phyloP scores from a whole-genome alignment of 352 stramenopile species.

The Phytophthora capsici region DNA sequence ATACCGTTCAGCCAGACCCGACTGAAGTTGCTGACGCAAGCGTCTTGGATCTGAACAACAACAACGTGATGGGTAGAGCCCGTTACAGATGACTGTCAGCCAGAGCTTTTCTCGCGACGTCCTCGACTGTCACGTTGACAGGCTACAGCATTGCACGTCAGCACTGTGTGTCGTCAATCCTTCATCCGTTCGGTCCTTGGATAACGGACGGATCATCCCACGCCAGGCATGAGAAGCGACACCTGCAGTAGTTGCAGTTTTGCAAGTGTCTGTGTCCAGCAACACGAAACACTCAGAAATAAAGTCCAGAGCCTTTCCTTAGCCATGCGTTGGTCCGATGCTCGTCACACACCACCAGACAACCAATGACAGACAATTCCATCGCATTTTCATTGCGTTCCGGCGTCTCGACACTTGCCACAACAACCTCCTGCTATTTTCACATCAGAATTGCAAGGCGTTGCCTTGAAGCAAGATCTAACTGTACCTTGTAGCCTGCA shows the following conservation, averaged over 20 bases:
- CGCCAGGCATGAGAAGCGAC: conserved; percentile 1
- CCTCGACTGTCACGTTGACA: not conserved
- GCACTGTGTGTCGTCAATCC: conserved; percentile 2
- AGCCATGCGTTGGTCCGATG: conserved; percentile 1
- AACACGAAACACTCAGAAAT: not conserved
- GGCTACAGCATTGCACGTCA: conserved; percentile 1
- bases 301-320: not conserved
- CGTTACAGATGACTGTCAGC: conserved; percentile 10
- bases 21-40: conserved; percentile 33
- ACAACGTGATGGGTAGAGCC: conserved; percentile 3
- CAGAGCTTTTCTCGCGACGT: conserved; percentile 4
- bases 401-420: conserved; percentile 7
- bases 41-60: conserved; percentile 11
- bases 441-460: conserved; percentile 9
- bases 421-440: not conserved
- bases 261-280: too few relatives aligned
- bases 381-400: conserved; percentile 7
- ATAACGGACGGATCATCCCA: conserved; percentile 18
- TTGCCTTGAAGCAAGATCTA: not conserved
- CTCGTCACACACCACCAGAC: conserved; percentile 1
- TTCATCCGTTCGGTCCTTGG: conserved; percentile 21
- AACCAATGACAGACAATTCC: conserved; percentile 2
- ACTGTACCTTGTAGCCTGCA: not conserved
- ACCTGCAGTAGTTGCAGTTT: too few relatives aligned
- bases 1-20: conserved; percentile 25